Conservation (phyloP, 441 rosid species). For the Flueggea neowawraea region DNA sequence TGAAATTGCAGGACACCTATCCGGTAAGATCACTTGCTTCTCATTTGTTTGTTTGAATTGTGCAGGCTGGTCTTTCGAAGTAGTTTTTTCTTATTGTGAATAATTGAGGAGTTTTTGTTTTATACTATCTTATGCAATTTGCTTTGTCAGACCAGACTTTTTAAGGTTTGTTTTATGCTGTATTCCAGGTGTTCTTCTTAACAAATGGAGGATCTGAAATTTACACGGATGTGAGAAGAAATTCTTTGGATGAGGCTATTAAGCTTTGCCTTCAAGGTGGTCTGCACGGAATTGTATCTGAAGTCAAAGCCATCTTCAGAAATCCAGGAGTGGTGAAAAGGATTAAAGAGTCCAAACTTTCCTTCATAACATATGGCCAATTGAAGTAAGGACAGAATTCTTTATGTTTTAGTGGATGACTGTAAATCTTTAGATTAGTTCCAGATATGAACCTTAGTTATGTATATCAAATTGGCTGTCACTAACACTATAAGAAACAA, state of each 20-base stretch:
- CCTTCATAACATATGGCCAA: constrained; percentile 70
- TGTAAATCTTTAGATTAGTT: no score
- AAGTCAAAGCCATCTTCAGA: constrained; percentile 64
- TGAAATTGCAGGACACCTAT: constrained; percentile 63
- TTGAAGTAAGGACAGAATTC: constrained; percentile 42
- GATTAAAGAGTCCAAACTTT: constrained; percentile 70
- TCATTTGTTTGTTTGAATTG: not conserved
- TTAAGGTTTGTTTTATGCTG: not conserved
- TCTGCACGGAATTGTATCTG: constrained; percentile 85
- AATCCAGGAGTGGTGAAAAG: constrained; percentile 62
- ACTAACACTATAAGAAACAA: no score
- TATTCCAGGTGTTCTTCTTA: constrained; percentile 65
- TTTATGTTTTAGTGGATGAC: not conserved
- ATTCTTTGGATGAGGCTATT: constrained; percentile 76
- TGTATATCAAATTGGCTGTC: no score
- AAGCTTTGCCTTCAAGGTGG: constrained; percentile 70
- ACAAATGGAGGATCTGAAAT: constrained; percentile 73
- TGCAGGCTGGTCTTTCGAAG: no score
- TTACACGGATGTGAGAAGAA: constrained; percentile 62
- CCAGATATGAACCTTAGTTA: no score
- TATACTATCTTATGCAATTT: not conserved
- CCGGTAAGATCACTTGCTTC: constrained; percentile 41
- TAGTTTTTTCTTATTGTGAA: no score
- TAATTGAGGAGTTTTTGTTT: no score
- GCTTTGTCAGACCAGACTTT: not conserved